Evolutionary conservation across 768 basidiomycete genomes (phyloP).

Genomic region (Trametes elegans): DNA sequence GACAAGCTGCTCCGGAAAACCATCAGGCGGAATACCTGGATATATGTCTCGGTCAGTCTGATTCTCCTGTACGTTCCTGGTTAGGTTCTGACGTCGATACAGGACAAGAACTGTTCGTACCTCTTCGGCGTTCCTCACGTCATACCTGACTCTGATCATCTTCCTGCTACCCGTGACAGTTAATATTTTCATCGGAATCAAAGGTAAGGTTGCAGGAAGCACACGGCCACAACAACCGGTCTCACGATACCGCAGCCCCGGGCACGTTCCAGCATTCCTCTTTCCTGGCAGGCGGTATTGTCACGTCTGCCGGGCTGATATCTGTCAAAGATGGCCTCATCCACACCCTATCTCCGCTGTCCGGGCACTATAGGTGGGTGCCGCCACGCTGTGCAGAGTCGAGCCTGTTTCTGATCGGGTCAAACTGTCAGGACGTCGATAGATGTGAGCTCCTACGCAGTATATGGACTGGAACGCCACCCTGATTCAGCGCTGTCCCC

Average conservation of each 20-base stretch:
- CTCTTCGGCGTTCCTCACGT: not conserved
- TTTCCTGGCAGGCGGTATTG: slow-evolving; percentile 53
- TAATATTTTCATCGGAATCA: slow-evolving; percentile 68
- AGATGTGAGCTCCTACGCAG: slow-evolving; percentile 39
- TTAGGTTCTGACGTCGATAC: slow-evolving; percentile 1
- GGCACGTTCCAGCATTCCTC: slow-evolving; percentile 69
- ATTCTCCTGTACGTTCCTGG: not conserved
- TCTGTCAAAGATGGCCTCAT: slow-evolving; percentile 61
- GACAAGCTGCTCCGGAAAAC: slow-evolving; percentile 59
- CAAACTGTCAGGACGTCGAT: slow-evolving; percentile 48
- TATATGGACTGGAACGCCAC: too few species aligned
- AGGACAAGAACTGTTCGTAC: slow-evolving; percentile 54
- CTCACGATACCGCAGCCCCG: slow-evolving; percentile 29
- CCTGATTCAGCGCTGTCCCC: not conserved
- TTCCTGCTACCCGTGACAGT: slow-evolving; percentile 31
- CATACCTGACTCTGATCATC: not conserved
- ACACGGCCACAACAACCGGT: not conserved
- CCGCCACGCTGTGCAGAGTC: too few species aligned
- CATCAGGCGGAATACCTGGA: slow-evolving; percentile 61
- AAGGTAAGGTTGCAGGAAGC: slow-evolving; percentile 35
- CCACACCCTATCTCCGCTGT: slow-evolving; percentile 59
- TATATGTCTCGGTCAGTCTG: slow-evolving; percentile 55
- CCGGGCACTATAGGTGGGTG: slow-evolving; percentile 56
- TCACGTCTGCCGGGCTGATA: slow-evolving; percentile 65
- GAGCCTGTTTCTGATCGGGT: not conserved